Base-by-base conservation (phyloP, 2,329 filamentous ascomycete genomes). In the Sporothrix protearum region DNA sequence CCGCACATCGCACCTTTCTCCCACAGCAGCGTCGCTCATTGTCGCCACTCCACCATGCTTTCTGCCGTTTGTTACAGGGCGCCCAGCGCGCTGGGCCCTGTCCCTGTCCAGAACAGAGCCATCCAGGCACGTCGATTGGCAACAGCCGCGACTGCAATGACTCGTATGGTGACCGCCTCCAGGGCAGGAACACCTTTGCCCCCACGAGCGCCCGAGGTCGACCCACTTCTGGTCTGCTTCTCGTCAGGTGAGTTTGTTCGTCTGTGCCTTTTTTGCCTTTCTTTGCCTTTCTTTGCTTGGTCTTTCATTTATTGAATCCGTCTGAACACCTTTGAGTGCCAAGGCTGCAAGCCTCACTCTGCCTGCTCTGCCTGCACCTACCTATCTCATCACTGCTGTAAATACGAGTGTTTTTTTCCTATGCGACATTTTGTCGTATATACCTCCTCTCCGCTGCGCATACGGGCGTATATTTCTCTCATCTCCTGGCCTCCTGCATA, bases 191-290 rank as follows among this genome's bases (percentile, higher is more conserved):
- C 53, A 25, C 16, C 64, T 8, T 39, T 16, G 19, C 68, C 73
- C 72, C 71, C 73, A 69, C 73, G 72, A 66, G 22, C 61, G 5
- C 45, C 36, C 3, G 68, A 67, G 16, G 66, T 71, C 69, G 73
- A 70, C 73, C 74, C 74, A 73, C 74, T 74, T 73, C 68, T 74
- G 71, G 68, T 39, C 51, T 70, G 68, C 64, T 71, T 73, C 45
- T 71, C 71, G 22, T 73, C 71, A 71, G 73, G 74, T 74, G 74
- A 71, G 74, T 71, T 68, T 49, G 61, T 42, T 69, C 55, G 3
- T 42, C n/a, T 59, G 51, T 42, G 30, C 39, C 36, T 16, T 61
- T 68, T 33, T 68, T 42, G 30, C 39, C 36, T 16, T 61, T 68
- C 22, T 68, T 10, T 59, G 25, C 36, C 25, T 28, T 39, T 47